Conservation (phyloP, 2,329 filamentous ascomycete species). For the Colletotrichum kahawae region DNA sequence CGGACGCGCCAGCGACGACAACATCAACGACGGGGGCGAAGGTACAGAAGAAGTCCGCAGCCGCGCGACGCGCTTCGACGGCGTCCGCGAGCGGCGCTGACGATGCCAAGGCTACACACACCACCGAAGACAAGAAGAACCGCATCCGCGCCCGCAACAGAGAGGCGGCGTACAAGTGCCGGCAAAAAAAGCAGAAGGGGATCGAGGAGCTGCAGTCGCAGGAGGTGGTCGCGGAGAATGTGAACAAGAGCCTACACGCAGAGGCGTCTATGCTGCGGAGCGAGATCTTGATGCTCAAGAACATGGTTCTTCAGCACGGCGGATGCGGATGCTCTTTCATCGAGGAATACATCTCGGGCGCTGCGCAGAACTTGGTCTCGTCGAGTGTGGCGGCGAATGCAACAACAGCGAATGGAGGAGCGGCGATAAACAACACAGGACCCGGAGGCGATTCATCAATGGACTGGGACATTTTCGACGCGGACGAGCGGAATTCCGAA, state of each 20-base stretch:
- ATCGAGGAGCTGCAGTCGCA: conserved; percentile 19
- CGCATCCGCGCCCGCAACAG: conserved; percentile 20
- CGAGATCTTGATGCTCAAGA: conserved; percentile 22
- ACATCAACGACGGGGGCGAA: not conserved
- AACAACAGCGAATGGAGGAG: not conserved
- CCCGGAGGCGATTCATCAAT: not conserved
- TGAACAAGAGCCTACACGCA: conserved; percentile 11
- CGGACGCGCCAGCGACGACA: not conserved
- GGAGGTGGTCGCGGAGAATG: conserved; percentile 23
- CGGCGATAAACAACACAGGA: too few relatives aligned
- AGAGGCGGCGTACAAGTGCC: conserved; percentile 23
- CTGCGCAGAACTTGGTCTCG: conserved; percentile 8
- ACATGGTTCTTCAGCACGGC: conserved; percentile 19
- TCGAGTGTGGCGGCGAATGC: not conserved
- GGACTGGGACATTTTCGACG: conserved; percentile 8
- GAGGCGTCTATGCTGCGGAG: conserved; percentile 7
- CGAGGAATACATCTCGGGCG: conserved; percentile 19
- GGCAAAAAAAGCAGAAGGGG: conserved; percentile 21
- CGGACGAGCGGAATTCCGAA: not conserved
- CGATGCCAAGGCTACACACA: not conserved
- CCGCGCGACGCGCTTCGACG: not conserved
- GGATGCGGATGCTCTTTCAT: conserved; percentile 19
- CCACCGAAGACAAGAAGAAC: conserved; percentile 8
- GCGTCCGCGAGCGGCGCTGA: conserved; percentile 1
- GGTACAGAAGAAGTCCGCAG: not conserved